phyloP scores from a whole-genome alignment of 352 stramenopile genomes.

The Phytophthora sp. region DNA sequence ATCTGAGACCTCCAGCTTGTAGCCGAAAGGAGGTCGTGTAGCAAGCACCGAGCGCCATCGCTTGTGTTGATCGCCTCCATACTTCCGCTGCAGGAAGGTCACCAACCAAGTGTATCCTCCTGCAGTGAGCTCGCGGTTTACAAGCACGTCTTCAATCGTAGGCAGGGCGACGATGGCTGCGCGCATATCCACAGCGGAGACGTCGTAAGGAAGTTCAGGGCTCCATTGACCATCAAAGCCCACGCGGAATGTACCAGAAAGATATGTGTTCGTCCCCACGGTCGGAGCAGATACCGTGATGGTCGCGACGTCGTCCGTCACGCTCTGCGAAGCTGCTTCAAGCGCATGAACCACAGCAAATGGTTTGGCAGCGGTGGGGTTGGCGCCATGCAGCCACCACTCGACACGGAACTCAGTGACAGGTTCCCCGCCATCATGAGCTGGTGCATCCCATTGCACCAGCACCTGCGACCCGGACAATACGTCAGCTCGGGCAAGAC shows the following conservation, averaged over 20 bases:
- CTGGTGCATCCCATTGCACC: constrained; percentile 79
- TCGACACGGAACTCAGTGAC: constrained; percentile 87
- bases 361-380: constrained; percentile 42
- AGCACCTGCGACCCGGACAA: constrained; percentile 69
- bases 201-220: constrained; percentile 84
- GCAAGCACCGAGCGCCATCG: constrained; percentile 52
- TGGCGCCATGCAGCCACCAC: constrained; percentile 53
- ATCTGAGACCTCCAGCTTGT: constrained; percentile 61
- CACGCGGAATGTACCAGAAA: constrained; percentile 89
- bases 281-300: constrained; percentile 76
- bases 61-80: constrained; percentile 65
- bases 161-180: constrained; percentile 48
- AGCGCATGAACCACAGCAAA: constrained; percentile 60
- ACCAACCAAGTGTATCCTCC: constrained; percentile 85
- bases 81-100: constrained; percentile 64
- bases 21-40: constrained; percentile 29
- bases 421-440: constrained; percentile 64
- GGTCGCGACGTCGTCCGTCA: constrained; percentile 62
- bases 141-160: constrained; percentile 63
- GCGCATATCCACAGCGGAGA: constrained; percentile 85
- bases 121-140: constrained; percentile 57
- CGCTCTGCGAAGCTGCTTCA: constrained; percentile 34
- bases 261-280: constrained; percentile 41
- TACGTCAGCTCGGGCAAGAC: constrained; percentile 44
- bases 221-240: constrained; percentile 90